Conservation (phyloP, 176 grass and related monocot genomes). For the Puya raimondii region DNA sequence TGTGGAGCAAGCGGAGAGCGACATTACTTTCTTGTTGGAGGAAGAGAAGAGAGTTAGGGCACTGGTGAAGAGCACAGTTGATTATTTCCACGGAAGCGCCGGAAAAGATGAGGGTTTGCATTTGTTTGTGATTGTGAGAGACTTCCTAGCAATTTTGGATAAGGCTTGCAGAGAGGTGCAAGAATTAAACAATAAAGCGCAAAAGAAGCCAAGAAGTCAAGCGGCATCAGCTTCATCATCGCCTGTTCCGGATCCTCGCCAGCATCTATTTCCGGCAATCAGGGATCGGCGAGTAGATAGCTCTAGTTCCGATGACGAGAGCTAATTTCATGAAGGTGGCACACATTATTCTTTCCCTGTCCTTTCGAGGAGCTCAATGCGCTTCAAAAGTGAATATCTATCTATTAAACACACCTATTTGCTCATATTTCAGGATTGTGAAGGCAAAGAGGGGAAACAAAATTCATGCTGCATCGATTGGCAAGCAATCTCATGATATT, state of each 20-base stretch:
- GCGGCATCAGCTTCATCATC: constrained; percentile 11
- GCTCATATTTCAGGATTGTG: background rate
- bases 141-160: constrained; percentile 70
- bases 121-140: constrained; percentile 69
- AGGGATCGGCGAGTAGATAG: constrained; percentile 37
- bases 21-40: constrained; percentile 38
- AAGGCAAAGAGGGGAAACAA: constrained; percentile 31
- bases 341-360: background rate
- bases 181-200: constrained; percentile 32
- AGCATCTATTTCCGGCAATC: constrained; percentile 57
- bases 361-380: background rate
- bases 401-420: too few relatives aligned
- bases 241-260: constrained; percentile 30
- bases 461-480: too few relatives aligned
- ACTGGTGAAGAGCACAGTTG: constrained; percentile 42
- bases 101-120: constrained; percentile 75
- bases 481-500: too few relatives aligned
- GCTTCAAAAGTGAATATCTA: too few relatives aligned
- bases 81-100: constrained; percentile 69
- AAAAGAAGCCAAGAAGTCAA: constrained; percentile 29
- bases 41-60: constrained; percentile 69
- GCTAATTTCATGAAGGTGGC: constrained; percentile 3
- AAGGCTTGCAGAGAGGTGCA: constrained; percentile 70
- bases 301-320: constrained; percentile 50
- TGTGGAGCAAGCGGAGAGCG: constrained; percentile 36